These are phyloP conservation scores for Calophaca sinica DNA, from an alignment of 306 rosid species.

Conservation along the genomic window DNA sequence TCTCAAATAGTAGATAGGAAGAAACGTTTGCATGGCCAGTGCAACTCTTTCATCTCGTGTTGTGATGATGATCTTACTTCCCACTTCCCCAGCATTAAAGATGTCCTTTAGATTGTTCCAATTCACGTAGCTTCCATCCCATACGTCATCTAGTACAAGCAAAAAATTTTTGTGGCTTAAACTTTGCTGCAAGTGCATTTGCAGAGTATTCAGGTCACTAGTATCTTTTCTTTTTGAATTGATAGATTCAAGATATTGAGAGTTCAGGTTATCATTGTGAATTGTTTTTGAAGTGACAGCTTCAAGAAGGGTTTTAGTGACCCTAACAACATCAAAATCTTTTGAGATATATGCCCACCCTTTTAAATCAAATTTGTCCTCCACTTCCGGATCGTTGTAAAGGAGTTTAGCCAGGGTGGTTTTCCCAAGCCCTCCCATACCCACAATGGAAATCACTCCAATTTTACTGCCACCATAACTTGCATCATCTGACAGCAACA, in stretches of 20 bases:
- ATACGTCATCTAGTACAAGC: slow-evolving; percentile 58
- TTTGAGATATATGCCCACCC: slow-evolving; percentile 45
- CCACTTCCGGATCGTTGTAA: slow-evolving; percentile 22
- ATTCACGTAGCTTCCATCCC: slow-evolving; percentile 46
- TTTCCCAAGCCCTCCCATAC: slow-evolving; percentile 42
- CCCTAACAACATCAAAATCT: slow-evolving; percentile 46
- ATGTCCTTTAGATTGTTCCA: slow-evolving; percentile 47
- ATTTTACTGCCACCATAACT: background rate
- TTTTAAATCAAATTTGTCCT: slow-evolving; percentile 23
- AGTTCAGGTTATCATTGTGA: slow-evolving; percentile 29
- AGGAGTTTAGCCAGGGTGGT: slow-evolving; percentile 46
- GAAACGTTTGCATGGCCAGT: too few species aligned
- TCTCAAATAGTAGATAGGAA: too few species aligned
- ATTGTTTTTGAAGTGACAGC: slow-evolving; percentile 12
- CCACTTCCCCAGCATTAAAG: background rate
- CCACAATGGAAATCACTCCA: slow-evolving; percentile 35
- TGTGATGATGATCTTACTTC: slow-evolving; percentile 16
- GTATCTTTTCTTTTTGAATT: too few species aligned
- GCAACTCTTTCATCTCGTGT: background rate
- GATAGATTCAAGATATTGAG: too few species aligned
- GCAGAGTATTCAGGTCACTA: too few species aligned
- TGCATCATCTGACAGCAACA: slow-evolving; percentile 23
- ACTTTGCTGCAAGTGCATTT: background rate
- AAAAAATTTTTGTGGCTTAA: slow-evolving; percentile 45
- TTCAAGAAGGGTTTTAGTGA: slow-evolving; percentile 36